Conservation (phyloP, 768 basidiomycete genomes). For the Kwoniella bestiolae region DNA sequence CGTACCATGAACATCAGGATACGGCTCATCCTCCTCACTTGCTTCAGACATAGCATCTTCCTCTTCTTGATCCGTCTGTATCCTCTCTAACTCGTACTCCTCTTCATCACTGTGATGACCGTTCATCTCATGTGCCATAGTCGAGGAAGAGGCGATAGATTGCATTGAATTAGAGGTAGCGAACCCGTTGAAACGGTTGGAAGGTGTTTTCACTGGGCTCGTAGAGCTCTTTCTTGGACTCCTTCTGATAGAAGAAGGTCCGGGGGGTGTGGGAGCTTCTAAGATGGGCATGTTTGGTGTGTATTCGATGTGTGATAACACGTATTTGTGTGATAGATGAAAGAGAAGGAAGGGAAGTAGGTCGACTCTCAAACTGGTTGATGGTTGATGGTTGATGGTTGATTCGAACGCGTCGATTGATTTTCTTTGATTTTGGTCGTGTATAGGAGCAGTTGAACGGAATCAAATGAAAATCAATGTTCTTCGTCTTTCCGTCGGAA, state of each 20-base stretch:
- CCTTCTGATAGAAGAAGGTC: no score
- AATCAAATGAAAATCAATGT: not conserved
- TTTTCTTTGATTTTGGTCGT: not conserved
- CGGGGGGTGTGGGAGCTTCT: slow-evolving; percentile 7
- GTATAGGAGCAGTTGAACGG: not conserved
- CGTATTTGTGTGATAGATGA: not conserved
- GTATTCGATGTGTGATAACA: no score
- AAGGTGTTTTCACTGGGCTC: not conserved
- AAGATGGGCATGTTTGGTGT: slow-evolving; percentile 13
- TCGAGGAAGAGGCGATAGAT: not conserved
- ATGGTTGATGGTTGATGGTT: not conserved
- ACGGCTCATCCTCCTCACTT: slow-evolving; percentile 7
- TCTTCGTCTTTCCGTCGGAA: not conserved
- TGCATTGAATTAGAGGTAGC: slow-evolving; percentile 5
- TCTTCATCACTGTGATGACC: no score
- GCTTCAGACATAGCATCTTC: not conserved
- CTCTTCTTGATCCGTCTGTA: slow-evolving; percentile 1
- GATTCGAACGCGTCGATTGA: not conserved
- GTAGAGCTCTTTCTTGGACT: not conserved
- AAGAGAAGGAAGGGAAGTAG: not conserved
- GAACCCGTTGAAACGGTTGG: slow-evolving; percentile 1
- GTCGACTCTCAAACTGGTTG: not conserved
- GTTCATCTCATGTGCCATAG: not conserved
- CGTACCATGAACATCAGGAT: slow-evolving; percentile 17
- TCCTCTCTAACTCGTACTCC: not conserved